phyloP scores from a whole-genome alignment of 2,329 filamentous ascomycete genomes.

The Penicillium sp. region DNA sequence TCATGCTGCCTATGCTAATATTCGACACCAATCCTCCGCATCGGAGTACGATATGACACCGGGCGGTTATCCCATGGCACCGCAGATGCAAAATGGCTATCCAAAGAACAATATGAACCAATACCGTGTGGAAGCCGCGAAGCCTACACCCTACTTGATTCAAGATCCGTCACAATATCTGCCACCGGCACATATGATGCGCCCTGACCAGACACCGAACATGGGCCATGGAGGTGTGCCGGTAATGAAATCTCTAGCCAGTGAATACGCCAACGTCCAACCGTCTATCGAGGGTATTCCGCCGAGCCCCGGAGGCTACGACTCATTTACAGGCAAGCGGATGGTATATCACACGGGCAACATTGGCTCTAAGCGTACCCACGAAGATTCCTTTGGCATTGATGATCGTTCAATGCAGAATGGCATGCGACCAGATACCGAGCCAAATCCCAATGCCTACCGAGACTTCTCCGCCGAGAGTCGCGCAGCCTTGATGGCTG shows the following conservation, averaged over 20 bases:
- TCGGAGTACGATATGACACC: conserved; percentile 34
- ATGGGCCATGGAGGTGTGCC: conserved; percentile 24
- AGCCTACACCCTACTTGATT: conserved; percentile 34
- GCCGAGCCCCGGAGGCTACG: conserved; percentile 23
- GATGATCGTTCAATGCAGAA: conserved; percentile 45
- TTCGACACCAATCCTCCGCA: conserved; percentile 32
- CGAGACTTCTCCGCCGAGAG: conserved; percentile 30
- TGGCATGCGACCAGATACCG: conserved; percentile 44
- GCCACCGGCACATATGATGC: conserved; percentile 21
- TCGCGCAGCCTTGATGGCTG: conserved; percentile 24
- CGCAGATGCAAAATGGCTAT: conserved; percentile 28
- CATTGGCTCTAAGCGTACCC: conserved; percentile 33
- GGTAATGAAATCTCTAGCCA: conserved; percentile 36
- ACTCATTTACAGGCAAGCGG: conserved; percentile 26
- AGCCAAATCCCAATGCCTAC: conserved; percentile 23
- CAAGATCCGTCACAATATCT: conserved; percentile 43
- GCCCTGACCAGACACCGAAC: background rate
- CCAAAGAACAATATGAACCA: conserved; percentile 30
- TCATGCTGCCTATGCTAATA: conserved; percentile 34
- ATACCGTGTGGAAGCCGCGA: conserved; percentile 30
- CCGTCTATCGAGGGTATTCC: conserved; percentile 23
- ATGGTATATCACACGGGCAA: conserved; percentile 35
- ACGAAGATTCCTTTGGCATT: conserved; percentile 42
- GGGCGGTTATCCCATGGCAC: conserved; percentile 20
- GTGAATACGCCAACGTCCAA: conserved; percentile 31